These are phyloP conservation scores for Colletotrichum phormii DNA, from an alignment of 2,329 filamentous ascomycete species.

Conservation along the genomic window DNA sequence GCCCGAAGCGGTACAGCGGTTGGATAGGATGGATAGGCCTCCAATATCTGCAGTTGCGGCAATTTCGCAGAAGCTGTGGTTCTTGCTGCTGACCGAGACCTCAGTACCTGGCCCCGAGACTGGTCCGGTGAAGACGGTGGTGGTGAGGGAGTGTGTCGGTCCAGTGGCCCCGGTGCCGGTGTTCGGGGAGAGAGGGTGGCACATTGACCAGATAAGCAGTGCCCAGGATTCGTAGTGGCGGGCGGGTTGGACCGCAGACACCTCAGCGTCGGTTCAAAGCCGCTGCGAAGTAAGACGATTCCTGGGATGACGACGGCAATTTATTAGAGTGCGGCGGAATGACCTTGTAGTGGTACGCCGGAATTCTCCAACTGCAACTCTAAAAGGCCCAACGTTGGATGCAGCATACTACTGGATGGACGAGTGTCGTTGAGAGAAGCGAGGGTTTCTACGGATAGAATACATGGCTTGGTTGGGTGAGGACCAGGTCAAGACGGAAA, in stretches of 20 bases:
- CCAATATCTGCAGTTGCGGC: neutral
- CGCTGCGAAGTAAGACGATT: constrained; percentile 1
- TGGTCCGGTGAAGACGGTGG: neutral
- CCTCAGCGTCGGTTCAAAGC: neutral
- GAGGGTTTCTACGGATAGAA: neutral
- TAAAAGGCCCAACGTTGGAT: neutral
- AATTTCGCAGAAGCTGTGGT: neutral
- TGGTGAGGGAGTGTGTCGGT: constrained; percentile 6
- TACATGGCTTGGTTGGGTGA: neutral
- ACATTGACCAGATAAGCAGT: constrained; percentile 6
- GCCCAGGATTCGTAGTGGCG: constrained; percentile 2
- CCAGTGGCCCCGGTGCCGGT: constrained; percentile 7
- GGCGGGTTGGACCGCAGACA: constrained; percentile 14
- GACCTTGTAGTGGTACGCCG: neutral
- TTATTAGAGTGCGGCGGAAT: neutral
- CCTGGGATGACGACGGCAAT: neutral
- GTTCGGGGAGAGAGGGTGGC: constrained; percentile 2
- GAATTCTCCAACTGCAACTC: neutral
- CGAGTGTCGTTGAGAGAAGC: neutral
- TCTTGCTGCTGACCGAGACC: neutral
- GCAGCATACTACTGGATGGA: neutral
- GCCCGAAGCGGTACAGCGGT: neutral
- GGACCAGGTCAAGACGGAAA: neutral
- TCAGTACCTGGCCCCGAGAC: neutral
- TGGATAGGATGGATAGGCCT: neutral